Evolutionary conservation across 257 asterid genomes (phyloP).

Genomic region (Primulina tabacum): DNA sequence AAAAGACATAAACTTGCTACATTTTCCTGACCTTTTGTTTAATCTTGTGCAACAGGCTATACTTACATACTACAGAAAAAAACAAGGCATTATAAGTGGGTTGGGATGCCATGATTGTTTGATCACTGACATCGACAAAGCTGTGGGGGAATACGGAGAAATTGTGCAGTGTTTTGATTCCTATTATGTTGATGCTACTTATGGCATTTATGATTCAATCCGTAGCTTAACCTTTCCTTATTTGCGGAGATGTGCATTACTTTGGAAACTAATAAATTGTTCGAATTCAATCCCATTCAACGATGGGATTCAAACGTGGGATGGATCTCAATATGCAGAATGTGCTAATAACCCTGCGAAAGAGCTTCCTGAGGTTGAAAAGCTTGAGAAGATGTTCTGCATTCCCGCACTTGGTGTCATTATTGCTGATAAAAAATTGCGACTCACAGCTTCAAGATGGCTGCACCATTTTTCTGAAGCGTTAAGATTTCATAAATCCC

Average conservation of each 20-base stretch:
- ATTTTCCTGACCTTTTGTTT: slow-evolving; percentile 10
- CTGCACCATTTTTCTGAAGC: slow-evolving; percentile 51
- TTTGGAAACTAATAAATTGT: slow-evolving; percentile 75
- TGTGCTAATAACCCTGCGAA: slow-evolving; percentile 27
- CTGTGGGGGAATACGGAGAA: slow-evolving; percentile 47
- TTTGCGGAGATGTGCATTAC: slow-evolving; percentile 82
- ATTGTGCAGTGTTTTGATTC: slow-evolving; percentile 54
- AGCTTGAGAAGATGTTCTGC: slow-evolving; percentile 68
- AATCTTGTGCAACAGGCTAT: slow-evolving; percentile 56
- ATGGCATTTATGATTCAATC: slow-evolving; percentile 54
- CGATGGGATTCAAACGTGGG: slow-evolving; percentile 41
- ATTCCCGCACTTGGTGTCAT: slow-evolving; percentile 68
- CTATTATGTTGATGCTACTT: slow-evolving; percentile 42
- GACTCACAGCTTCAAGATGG: slow-evolving; percentile 62
- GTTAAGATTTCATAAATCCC: slow-evolving; percentile 40
- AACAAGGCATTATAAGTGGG: slow-evolving; percentile 32
- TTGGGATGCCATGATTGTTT: slow-evolving; percentile 47
- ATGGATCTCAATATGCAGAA: slow-evolving; percentile 41
- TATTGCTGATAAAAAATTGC: slow-evolving; percentile 48
- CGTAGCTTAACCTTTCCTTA: slow-evolving; percentile 81
- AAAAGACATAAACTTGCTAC: slow-evolving; percentile 15
- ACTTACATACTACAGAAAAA: slow-evolving; percentile 40
- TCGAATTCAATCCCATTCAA: slow-evolving; percentile 56
- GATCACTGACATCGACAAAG: slow-evolving; percentile 55
- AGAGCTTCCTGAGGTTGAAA: slow-evolving; percentile 63